Conservation (phyloP, 73 alveolate species). For the Paramecium primaurelia region DNA sequence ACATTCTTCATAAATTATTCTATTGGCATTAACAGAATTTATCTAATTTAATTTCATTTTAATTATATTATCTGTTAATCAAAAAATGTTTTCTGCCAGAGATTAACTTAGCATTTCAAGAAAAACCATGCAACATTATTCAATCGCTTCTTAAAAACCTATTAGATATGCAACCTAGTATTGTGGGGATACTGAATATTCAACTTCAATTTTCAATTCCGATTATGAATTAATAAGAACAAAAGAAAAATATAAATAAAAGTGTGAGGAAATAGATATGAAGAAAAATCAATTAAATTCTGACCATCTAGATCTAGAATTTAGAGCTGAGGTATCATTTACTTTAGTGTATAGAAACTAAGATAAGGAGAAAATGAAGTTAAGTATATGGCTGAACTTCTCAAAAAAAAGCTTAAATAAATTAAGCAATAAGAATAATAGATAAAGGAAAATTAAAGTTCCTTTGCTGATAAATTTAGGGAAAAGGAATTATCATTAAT, state of each 20-base stretch:
- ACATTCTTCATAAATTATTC: not conserved
- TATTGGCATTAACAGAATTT: not conserved
- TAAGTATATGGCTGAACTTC: not conserved
- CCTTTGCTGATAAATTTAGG: not conserved
- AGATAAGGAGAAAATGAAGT: not conserved
- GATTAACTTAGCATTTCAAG: not conserved
- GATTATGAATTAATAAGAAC: conserved; percentile 22
- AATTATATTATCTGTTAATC: conserved; percentile 2
- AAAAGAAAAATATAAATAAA: conserved; percentile 32
- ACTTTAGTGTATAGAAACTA: not conserved
- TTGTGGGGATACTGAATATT: not conserved
- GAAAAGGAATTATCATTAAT: not conserved
- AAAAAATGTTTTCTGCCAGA: not conserved
- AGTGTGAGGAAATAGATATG: conserved; percentile 7
- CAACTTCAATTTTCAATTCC: not conserved
- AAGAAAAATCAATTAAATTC: not conserved
- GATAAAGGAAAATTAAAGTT: not conserved
- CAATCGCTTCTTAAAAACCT: not conserved
- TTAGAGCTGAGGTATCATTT: not conserved
- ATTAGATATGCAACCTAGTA: not conserved
- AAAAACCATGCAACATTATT: not conserved
- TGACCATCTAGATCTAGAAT: not conserved
- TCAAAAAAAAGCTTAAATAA: not conserved
- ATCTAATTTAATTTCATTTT: not conserved
- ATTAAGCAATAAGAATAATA: not conserved